Evolutionary conservation across 108 stramenopile species (phyloP).

Genomic region (Poteriospumella lacustris): DNA sequence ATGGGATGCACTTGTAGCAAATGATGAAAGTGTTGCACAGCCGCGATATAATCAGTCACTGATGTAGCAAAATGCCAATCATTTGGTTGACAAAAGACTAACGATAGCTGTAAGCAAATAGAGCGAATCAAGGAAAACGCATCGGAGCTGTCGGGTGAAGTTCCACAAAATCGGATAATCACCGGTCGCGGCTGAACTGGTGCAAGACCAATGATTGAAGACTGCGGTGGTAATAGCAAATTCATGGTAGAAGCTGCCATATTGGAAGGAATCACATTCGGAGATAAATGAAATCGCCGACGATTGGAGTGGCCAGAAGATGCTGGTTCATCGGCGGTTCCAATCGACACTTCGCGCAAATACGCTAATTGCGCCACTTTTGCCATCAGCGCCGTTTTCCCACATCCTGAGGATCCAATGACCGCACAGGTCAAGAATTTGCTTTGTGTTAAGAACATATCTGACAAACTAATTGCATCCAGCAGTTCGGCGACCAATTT

Average conservation of each 20-base stretch:
- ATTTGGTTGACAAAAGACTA: neutral
- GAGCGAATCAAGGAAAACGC: neutral
- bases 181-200: neutral
- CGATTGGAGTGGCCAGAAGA: no score
- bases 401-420: neutral
- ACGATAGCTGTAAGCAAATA: neutral
- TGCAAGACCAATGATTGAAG: no score
- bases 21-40: neutral
- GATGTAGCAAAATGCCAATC: neutral
- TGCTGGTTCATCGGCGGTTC: no score
- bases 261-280: no score
- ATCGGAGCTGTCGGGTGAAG: neutral
- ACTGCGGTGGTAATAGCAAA: no score
- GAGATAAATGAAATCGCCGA: no score
- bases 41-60: neutral
- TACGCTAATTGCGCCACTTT: neutral
- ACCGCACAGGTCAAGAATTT: no score
- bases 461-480: neutral
- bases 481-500: neutral
- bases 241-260: no score
- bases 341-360: neutral
- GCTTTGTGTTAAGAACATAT: neutral
- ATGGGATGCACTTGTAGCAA: neutral
- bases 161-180: slow-evolving; percentile 24
- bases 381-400: slow-evolving; percentile 17